A percentile compares a stretch with the other conserved stretches of the same genome.
phyloP scores from a whole-genome alignment of 768 basidiomycete genomes.

The Leccinum pellstonianum region DNA sequence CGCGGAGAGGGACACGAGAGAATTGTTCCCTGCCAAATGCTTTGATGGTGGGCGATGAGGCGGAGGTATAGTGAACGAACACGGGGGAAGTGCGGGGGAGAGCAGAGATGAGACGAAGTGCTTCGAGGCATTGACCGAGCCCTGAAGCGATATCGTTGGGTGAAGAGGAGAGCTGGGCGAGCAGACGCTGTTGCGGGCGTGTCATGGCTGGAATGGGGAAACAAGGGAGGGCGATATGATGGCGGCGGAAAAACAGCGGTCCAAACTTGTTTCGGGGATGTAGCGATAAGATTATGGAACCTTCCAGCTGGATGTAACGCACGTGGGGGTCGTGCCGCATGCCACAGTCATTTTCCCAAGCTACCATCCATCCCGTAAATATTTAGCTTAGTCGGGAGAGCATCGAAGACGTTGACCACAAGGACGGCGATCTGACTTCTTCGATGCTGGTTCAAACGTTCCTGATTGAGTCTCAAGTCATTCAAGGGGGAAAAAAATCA shows the following conservation, averaged over 20 bases:
- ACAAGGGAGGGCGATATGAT: not conserved
- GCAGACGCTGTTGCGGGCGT: slow-evolving; percentile 29
- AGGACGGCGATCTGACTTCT: not conserved
- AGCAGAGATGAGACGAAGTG: slow-evolving; percentile 31
- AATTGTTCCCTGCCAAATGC: slow-evolving; percentile 33
- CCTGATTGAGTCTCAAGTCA: not conserved
- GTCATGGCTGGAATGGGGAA: slow-evolving; percentile 15
- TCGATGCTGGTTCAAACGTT: not conserved
- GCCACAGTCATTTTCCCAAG: not conserved
- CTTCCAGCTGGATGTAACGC: not conserved
- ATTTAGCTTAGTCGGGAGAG: not conserved
- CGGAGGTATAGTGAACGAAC: slow-evolving; percentile 23
- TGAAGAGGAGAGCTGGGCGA: slow-evolving; percentile 32
- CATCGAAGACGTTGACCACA: not conserved
- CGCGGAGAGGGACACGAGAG: slow-evolving; percentile 33
- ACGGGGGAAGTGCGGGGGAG: slow-evolving; percentile 31
- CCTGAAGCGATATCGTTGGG: slow-evolving; percentile 34
- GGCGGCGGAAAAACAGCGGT: slow-evolving; percentile 4
- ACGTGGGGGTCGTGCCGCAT: not conserved
- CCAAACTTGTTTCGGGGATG: not conserved
- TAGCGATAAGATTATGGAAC: not conserved
- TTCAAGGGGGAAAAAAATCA: not conserved
- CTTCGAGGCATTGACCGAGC: slow-evolving; percentile 34
- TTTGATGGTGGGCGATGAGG: slow-evolving; percentile 20
- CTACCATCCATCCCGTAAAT: not conserved